Conservation (phyloP, 2,329 filamentous ascomycete species). For the Incumbomyces delicatus region DNA sequence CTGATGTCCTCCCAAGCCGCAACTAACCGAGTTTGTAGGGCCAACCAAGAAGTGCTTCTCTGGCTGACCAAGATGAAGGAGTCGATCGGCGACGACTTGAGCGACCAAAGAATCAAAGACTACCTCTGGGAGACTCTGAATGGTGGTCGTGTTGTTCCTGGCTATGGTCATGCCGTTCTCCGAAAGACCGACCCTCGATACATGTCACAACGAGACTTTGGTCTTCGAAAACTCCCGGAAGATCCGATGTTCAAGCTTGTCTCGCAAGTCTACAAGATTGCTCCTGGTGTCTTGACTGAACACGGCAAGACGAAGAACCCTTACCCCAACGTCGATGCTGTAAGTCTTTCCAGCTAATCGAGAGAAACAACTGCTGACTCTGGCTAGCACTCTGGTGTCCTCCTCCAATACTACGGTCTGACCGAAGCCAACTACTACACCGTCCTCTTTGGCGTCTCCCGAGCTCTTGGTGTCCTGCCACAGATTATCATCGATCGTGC, state of each 20-base stretch:
- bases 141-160: slow-evolving; percentile 87
- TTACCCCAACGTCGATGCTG: slow-evolving; percentile 93
- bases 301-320: slow-evolving; percentile 99
- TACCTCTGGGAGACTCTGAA: slow-evolving; percentile 99
- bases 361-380: slow-evolving; percentile 13
- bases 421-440: slow-evolving; percentile 99
- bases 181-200: slow-evolving; percentile 99
- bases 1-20: neutral
- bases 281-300: slow-evolving; percentile 92
- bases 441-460: slow-evolving; percentile 96
- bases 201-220: slow-evolving; percentile 95
- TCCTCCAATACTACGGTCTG: slow-evolving; percentile 98
- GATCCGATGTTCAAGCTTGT: slow-evolving; percentile 99
- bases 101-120: slow-evolving; percentile 91
- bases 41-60: slow-evolving; percentile 98
- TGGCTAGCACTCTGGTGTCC: slow-evolving; percentile 77
- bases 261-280: slow-evolving; percentile 99
- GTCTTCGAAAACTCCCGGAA: slow-evolving; percentile 82
- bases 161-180: slow-evolving; percentile 97
- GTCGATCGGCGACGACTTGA: slow-evolving; percentile 82
- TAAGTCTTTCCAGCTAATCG: slow-evolving; percentile 24
- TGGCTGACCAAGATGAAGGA: slow-evolving; percentile 99
- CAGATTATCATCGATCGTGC: slow-evolving; percentile 99
- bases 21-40: slow-evolving; percentile 34
- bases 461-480: slow-evolving; percentile 94